Conservation (phyloP, 495 filamentous ascomycete genomes). For the Talaromyces liani region DNA sequence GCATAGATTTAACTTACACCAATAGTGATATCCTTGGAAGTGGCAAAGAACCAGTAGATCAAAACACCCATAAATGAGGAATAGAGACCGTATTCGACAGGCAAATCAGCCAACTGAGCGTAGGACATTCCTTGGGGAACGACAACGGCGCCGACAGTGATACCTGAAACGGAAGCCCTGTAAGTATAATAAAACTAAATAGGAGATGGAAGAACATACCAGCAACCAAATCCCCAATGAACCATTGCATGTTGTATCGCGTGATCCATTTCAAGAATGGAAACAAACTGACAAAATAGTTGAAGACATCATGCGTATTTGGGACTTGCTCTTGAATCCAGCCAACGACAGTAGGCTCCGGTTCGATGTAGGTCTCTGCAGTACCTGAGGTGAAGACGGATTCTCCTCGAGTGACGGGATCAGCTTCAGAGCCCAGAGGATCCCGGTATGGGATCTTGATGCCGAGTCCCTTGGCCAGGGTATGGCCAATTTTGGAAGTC, state of each 20-base stretch:
- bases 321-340: slow-evolving; percentile 62
- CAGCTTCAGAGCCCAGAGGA: slow-evolving; percentile 38
- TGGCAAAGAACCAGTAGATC: slow-evolving; percentile 98
- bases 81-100: slow-evolving; percentile 81
- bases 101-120: slow-evolving; percentile 71
- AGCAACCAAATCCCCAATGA: slow-evolving; percentile 81
- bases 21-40: slow-evolving; percentile 98
- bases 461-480: slow-evolving; percentile 70
- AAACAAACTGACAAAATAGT: slow-evolving; percentile 66
- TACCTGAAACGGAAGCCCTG: slow-evolving; percentile 41
- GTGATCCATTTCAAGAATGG: slow-evolving; percentile 84
- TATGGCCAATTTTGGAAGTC: slow-evolving; percentile 55
- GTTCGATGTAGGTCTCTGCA: slow-evolving; percentile 75
- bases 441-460: slow-evolving; percentile 73
- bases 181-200: neutral
- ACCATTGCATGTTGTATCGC: slow-evolving; percentile 84
- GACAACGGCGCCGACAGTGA: slow-evolving; percentile 93
- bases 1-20: slow-evolving; percentile 52
- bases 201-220: slow-evolving; percentile 44
- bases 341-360: slow-evolving; percentile 66
- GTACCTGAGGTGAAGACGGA: slow-evolving; percentile 71
- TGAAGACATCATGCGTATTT: slow-evolving; percentile 36
- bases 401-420: slow-evolving; percentile 61
- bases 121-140: slow-evolving; percentile 98
- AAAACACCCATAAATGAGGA: slow-evolving; percentile 97